phyloP scores from a whole-genome alignment of 2,329 filamentous ascomycete species.

The Diaporthe vaccinii region DNA sequence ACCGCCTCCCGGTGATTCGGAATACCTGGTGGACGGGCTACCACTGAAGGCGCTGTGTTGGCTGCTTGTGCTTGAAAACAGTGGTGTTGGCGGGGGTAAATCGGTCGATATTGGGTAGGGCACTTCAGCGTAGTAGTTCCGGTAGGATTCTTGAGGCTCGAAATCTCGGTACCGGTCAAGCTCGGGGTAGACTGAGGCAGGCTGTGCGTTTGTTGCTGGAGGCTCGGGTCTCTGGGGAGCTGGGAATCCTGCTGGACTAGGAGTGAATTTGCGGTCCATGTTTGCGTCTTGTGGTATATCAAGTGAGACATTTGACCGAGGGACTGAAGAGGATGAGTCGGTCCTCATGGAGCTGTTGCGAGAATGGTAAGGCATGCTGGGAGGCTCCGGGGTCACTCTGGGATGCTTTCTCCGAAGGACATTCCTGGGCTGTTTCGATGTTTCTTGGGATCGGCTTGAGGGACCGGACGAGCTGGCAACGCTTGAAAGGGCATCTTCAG shows the following conservation, averaged over 20 bases:
- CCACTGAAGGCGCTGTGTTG: conserved; percentile 72
- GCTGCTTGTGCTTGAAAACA: conserved; percentile 71
- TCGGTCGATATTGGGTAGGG: conserved; percentile 73
- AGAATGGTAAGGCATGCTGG: conserved; percentile 51
- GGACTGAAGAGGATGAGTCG: conserved; percentile 58
- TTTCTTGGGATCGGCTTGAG: conserved; percentile 51
- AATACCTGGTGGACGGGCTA: conserved; percentile 82
- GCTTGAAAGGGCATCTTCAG: conserved; percentile 49
- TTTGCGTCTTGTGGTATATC: conserved; percentile 53
- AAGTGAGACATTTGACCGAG: conserved; percentile 53
- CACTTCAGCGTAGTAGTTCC: conserved; percentile 57
- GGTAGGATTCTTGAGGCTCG: conserved; percentile 53
- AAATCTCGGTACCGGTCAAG: conserved; percentile 71
- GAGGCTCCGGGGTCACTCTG: conserved; percentile 56
- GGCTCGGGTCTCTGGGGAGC: conserved; percentile 58
- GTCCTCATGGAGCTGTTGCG: conserved; percentile 54
- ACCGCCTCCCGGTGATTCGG: conserved; percentile 77
- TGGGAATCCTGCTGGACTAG: conserved; percentile 60
- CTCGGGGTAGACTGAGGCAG: conserved; percentile 69
- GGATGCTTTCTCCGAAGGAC: conserved; percentile 65
- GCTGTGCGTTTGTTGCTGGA: conserved; percentile 53
- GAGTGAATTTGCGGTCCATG: conserved; percentile 57
- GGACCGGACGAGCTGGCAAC: conserved; percentile 51
- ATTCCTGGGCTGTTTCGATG: conserved; percentile 54
- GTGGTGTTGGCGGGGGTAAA: conserved; percentile 76